Evolutionary conservation across 768 basidiomycete genomes (phyloP).

Genomic region (Asterophora parasitica): DNA sequence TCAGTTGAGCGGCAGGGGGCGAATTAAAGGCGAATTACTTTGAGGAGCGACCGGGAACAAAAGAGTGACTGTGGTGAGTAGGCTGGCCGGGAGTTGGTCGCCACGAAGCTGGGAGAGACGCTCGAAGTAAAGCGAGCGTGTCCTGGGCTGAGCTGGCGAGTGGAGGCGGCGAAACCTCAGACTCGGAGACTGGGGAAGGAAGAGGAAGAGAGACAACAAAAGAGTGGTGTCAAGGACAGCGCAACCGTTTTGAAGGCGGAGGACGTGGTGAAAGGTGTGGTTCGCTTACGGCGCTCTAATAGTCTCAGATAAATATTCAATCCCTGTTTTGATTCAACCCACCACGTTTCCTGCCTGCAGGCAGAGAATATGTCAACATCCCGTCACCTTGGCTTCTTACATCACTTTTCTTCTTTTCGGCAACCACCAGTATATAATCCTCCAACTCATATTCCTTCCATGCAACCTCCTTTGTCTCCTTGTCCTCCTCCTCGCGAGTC

Average conservation of each 20-base stretch:
- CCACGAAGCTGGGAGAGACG: constrained; percentile 26
- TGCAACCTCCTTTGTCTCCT: constrained; percentile 1
- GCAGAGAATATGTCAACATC: constrained; percentile 44
- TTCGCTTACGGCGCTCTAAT: constrained; percentile 46
- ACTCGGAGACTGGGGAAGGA: constrained; percentile 27
- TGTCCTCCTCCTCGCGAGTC: neutral
- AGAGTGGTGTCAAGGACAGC: constrained; percentile 43
- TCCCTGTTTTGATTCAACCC: constrained; percentile 55
- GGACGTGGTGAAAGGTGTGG: constrained; percentile 42
- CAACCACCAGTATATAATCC: constrained; percentile 1
- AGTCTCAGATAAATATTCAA: constrained; percentile 44
- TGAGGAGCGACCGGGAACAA: constrained; percentile 29
- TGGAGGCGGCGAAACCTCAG: constrained; percentile 29
- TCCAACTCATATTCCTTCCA: neutral
- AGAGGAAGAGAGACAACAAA: constrained; percentile 25
- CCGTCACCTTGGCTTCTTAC: constrained; percentile 25
- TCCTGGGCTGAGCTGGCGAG: constrained; percentile 28
- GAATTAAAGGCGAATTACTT: constrained; percentile 28
- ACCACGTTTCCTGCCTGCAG: constrained; percentile 79
- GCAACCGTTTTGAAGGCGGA: constrained; percentile 49
- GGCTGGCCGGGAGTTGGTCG: constrained; percentile 15
- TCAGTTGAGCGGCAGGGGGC: constrained; percentile 19
- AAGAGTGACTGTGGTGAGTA: constrained; percentile 49
- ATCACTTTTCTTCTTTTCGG: constrained; percentile 31
- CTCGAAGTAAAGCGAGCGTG: constrained; percentile 55